Evolutionary conservation across 2,329 filamentous ascomycete species (phyloP).

Genomic region (Colletotrichum trifolii): DNA sequence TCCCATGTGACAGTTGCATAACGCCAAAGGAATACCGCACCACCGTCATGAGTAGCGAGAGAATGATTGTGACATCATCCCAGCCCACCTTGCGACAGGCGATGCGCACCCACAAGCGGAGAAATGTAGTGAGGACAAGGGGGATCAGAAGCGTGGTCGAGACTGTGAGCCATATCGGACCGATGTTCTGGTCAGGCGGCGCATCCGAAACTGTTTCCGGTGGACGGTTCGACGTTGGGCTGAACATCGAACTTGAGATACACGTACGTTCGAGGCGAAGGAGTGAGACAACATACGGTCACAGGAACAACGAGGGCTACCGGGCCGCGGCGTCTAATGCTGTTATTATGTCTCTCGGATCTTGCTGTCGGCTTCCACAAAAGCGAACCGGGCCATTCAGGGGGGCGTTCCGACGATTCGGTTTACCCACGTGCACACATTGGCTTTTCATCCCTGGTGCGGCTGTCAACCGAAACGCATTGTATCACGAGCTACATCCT

Average conservation of each 20-base stretch:
- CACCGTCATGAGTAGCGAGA: constrained; percentile 43
- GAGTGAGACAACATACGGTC: no score
- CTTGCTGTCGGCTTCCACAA: no score
- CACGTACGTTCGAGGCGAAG: background rate
- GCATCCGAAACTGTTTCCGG: constrained; percentile 38
- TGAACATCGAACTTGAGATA: background rate
- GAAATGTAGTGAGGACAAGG: constrained; percentile 44
- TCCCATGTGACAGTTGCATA: constrained; percentile 47
- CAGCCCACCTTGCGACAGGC: constrained; percentile 43
- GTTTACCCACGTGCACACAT: no score
- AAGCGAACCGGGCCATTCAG: no score
- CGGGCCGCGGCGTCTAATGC: no score
- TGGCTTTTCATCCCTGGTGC: no score
- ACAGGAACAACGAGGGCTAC: no score
- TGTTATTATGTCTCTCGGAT: no score
- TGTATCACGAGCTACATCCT: no score
- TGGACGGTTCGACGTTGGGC: background rate
- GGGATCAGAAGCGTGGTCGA: constrained; percentile 46
- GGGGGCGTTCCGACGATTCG: no score
- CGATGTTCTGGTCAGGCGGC: constrained; percentile 46
- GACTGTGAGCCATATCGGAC: constrained; percentile 45
- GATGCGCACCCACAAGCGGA: constrained; percentile 47
- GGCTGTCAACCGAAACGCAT: no score
- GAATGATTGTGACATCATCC: constrained; percentile 51
- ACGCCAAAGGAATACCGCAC: constrained; percentile 47